Evolutionary conservation across 768 basidiomycete species (phyloP).

Genomic region (Trichaptum fuscoviolaceum): DNA sequence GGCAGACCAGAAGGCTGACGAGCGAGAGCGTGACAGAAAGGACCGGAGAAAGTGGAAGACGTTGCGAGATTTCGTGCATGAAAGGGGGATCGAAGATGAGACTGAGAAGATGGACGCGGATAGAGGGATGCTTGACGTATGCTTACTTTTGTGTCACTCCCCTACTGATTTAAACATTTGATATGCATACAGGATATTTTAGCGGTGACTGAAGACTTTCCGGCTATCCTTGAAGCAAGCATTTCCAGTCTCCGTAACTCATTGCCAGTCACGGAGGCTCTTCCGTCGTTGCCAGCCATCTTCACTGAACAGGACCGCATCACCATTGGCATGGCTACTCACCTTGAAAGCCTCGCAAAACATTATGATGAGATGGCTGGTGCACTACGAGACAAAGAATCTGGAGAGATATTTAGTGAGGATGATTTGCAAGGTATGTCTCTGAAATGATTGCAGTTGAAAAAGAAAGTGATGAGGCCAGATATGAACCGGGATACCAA

Average conservation of each 20-base stretch:
- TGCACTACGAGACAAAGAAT: conserved; percentile 61
- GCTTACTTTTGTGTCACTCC: conserved; percentile 19
- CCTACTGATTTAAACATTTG: neutral
- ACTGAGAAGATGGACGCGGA: conserved; percentile 71
- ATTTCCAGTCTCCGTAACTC: conserved; percentile 51
- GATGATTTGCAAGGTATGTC: conserved; percentile 62
- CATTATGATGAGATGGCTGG: conserved; percentile 77
- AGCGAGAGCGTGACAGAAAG: conserved; percentile 17
- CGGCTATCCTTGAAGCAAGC: conserved; percentile 53
- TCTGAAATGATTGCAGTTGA: neutral
- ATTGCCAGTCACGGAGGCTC: conserved; percentile 35
- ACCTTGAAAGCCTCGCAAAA: conserved; percentile 62
- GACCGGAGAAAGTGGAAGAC: conserved; percentile 74
- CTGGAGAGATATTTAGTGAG: conserved; percentile 60
- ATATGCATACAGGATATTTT: conserved; percentile 47
- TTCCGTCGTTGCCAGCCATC: conserved; percentile 41
- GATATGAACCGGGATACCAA: conserved; percentile 81
- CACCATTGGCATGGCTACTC: conserved; percentile 63
- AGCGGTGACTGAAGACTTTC: conserved; percentile 59
- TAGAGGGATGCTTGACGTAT: conserved; percentile 59
- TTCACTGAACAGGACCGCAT: conserved; percentile 52
- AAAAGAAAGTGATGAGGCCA: conserved; percentile 21
- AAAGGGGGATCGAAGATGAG: conserved; percentile 72
- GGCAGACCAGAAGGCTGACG: conserved; percentile 3
- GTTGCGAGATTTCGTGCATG: conserved; percentile 80